A percentile compares a stretch with the other conserved stretches of the same genome.
Conservation (phyloP, 2,329 filamentous ascomycete genomes). For the Stemphylium vesicarium region DNA sequence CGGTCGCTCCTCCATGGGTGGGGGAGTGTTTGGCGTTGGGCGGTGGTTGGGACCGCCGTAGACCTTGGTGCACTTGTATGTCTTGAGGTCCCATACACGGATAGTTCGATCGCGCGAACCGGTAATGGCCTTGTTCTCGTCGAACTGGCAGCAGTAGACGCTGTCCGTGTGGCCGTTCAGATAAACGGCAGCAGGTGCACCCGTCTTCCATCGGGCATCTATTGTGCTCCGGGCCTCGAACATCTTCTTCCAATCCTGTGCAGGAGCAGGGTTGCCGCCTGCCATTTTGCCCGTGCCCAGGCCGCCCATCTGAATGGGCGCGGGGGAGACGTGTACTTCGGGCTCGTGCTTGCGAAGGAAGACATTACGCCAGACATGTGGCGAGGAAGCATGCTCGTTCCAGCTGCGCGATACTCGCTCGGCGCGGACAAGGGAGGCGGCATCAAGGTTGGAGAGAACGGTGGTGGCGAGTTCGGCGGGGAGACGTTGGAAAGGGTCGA, state of each 20-base stretch:
- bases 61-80: conserved; percentile 81
- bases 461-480: conserved; percentile 66
- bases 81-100: conserved; percentile 93
- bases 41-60: conserved; percentile 76
- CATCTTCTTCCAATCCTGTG: conserved; percentile 83
- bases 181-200: conserved; percentile 81
- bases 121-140: conserved; percentile 97
- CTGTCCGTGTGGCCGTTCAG: conserved; percentile 93
- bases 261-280: conserved; percentile 55
- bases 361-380: conserved; percentile 67
- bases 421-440: conserved; percentile 60
- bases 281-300: conserved; percentile 59
- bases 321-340: conserved; percentile 53
- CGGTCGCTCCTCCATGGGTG: conserved; percentile 49
- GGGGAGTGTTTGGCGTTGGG: conserved; percentile 59
- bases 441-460: conserved; percentile 66
- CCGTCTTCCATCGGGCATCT: conserved; percentile 78
- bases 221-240: conserved; percentile 79
- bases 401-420: conserved; percentile 65
- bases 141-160: conserved; percentile 97
- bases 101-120: conserved; percentile 95
- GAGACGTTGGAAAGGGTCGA: conserved; percentile 62
- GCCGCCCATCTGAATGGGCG: conserved; percentile 58
- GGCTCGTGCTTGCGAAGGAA: conserved; percentile 63
- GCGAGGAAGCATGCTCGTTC: conserved; percentile 61